Base-by-base conservation (phyloP, 495 filamentous ascomycete species). In the Pyrenopolyporus hunteri region DNA sequence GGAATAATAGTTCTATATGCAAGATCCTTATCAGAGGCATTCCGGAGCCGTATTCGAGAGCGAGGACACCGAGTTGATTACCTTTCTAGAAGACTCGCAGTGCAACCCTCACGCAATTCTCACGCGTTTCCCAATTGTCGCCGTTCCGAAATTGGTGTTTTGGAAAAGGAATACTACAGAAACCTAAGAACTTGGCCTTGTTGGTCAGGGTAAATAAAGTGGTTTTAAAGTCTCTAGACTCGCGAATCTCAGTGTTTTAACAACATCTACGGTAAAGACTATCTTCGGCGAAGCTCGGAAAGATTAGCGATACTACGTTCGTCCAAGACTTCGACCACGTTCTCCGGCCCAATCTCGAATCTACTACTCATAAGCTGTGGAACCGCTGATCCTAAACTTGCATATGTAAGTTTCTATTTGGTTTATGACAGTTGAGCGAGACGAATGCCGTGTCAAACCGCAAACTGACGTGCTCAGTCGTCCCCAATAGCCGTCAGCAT, bases 391-490 rank as follows among this genome's bases (percentile, higher is more conserved):
- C 28, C 19, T 28, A n/a, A 11, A 22, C 29, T 35, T 32, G 33
- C 54, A 64, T 59, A 49, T 58, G 54, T 58, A 20, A 49, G 42
- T 7, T 43, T 39, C 39, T 7, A 33, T 10, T 20, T 17, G 28
- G 13, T 25, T n/a, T 17, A n/a, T 36, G 26, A 43, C 19, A 14
- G 36, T 35, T 40, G 32, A 47, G 11, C 46, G 33, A 44, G 22
- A 45, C 33, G 35, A 52, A 43, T 47, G 44, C 56, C 62, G 55
- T 39, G 23, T 55, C 32, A 59, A 65, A 37, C 55, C 62, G 62
- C 44, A 13, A n/a, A 50, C 19, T 36, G 28, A 54, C 28, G 37
- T 53, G 45, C 35, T 54, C 37, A 64, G 25, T 28, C 43, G n/a
- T 31, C 6, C 32, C 63, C 63, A 66, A 60, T 57, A 37, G 40